Base-by-base conservation (phyloP, 805 yeast species). In the Yarrowia sp. region DNA sequence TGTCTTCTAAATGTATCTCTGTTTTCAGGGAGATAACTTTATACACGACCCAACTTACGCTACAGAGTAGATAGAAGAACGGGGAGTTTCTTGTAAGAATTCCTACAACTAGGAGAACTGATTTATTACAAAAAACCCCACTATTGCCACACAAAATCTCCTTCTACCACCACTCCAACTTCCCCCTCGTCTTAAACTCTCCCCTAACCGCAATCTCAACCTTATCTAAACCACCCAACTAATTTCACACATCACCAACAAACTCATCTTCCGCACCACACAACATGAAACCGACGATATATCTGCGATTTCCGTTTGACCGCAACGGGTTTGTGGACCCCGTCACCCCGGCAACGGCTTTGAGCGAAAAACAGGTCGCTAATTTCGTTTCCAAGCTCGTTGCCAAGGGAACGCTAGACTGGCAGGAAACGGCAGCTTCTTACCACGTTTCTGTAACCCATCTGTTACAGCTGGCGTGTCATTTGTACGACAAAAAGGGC, bases 401-500 rank as follows among this genome's bases (percentile, higher is more conserved):
- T 24, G 24, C 46, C 8, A 10, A 10, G 4, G 10, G 19, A 10
- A 9, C 33, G 12, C 12, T 54, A 0, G 61, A 54, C 35, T 54
- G 61, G 61, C 46, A 19, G 12, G 24, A 54, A 17, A 14, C n/a
- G 10, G 61, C 61, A 3, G 24, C 17, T 10, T 26, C 33, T 1
- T 54, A 36, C 35, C 44, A 54, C 61, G 46, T 54, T 14, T 24
- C 61, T 3, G 46, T 54, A 12, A 12, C 14, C 7, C 40, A 36
- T 17, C 46, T 54, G 26, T 12, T 36, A 14, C 61, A 54, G 26
- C 46, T 36, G 35, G 46, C 46, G 2, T 54, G 44, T 19, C 61
- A 54, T 26, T 36, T 54, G 44, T 54, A 54, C 36, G 61, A 54
- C 43, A 51, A 51, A n/a, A 51, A 36, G 43, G 59, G 59, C 33